Evolutionary conservation across 768 basidiomycete species (phyloP).

Genomic region (Amanita molliuscula): DNA sequence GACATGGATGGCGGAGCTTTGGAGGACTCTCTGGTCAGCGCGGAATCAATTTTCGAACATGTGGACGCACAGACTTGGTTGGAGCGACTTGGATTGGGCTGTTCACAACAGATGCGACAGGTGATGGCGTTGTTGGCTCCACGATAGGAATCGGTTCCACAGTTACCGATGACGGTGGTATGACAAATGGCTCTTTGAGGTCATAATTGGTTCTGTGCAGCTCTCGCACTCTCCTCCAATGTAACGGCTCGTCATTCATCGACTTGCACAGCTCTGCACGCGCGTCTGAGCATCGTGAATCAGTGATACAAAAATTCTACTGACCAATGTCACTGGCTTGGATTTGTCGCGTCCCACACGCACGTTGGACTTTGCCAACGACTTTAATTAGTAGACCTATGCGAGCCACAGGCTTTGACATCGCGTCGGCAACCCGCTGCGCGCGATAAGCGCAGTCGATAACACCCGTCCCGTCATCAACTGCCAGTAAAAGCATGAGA

Average conservation of each 20-base stretch:
- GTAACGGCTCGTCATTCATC: slow-evolving; percentile 47
- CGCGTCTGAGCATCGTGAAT: background rate
- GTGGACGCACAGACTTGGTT: slow-evolving; percentile 9
- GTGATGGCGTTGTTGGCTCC: slow-evolving; percentile 7
- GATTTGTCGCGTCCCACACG: slow-evolving; percentile 34
- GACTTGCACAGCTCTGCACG: slow-evolving; percentile 34
- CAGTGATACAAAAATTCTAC: slow-evolving; percentile 10
- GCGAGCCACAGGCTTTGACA: slow-evolving; percentile 26
- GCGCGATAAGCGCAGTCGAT: slow-evolving; percentile 52
- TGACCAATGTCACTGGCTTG: slow-evolving; percentile 41
- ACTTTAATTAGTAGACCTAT: slow-evolving; percentile 39
- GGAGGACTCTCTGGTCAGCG: slow-evolving; percentile 14
- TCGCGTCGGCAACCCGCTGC: slow-evolving; percentile 12
- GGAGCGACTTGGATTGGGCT: slow-evolving; percentile 18
- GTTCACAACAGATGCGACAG: slow-evolving; percentile 12
- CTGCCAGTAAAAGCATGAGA: slow-evolving; percentile 20
- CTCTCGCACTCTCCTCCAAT: slow-evolving; percentile 40
- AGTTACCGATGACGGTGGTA: slow-evolving; percentile 21
- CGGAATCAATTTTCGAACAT: background rate
- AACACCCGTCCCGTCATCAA: slow-evolving; percentile 70
- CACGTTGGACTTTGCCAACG: slow-evolving; percentile 32
- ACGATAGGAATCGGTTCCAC: slow-evolving; percentile 7
- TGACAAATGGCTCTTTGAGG: slow-evolving; percentile 36
- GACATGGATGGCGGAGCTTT: slow-evolving; percentile 64
- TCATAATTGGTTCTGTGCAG: slow-evolving; percentile 48